Evolutionary conservation across 345 rosid genomes (phyloP).

Genomic region (Syzygium oleosum): DNA sequence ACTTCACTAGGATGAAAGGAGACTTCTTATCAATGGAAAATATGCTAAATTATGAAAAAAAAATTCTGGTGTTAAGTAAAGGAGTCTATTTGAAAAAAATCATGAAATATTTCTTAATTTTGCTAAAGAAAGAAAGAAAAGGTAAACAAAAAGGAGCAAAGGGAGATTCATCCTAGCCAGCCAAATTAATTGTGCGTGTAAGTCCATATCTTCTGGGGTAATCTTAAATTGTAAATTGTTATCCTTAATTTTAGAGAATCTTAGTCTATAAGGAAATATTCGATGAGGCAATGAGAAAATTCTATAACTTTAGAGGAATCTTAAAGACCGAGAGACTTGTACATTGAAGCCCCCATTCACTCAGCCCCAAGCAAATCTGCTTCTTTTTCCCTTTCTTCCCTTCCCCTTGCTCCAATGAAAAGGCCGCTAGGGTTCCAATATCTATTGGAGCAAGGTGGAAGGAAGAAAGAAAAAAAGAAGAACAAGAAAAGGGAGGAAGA

Average conservation of each 20-base stretch:
- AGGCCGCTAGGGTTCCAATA: neutral
- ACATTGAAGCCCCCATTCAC: neutral
- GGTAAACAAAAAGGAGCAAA: neutral
- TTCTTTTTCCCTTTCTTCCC: neutral
- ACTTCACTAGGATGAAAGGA: too few relatives aligned
- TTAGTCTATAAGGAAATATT: too few relatives aligned
- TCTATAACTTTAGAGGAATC: neutral
- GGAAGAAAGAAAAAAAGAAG: neutral
- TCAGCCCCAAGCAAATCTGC: neutral
- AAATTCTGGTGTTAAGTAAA: too few relatives aligned
- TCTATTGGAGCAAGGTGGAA: neutral
- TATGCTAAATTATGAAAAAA: too few relatives aligned
- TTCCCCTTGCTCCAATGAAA: neutral
- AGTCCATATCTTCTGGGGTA: neutral
- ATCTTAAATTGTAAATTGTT: neutral
- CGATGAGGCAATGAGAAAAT: too few relatives aligned
- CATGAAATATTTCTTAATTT: too few relatives aligned
- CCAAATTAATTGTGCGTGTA: neutral
- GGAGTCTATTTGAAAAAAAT: too few relatives aligned
- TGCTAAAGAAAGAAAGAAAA: neutral
- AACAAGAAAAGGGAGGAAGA: neutral
- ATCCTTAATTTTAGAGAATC: neutral
- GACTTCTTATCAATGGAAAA: too few relatives aligned
- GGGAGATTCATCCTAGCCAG: neutral
- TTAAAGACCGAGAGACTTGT: neutral